These are phyloP conservation scores for Aplosporella prunicola DNA, from an alignment of 2,329 filamentous ascomycete species.

Conservation along the genomic window DNA sequence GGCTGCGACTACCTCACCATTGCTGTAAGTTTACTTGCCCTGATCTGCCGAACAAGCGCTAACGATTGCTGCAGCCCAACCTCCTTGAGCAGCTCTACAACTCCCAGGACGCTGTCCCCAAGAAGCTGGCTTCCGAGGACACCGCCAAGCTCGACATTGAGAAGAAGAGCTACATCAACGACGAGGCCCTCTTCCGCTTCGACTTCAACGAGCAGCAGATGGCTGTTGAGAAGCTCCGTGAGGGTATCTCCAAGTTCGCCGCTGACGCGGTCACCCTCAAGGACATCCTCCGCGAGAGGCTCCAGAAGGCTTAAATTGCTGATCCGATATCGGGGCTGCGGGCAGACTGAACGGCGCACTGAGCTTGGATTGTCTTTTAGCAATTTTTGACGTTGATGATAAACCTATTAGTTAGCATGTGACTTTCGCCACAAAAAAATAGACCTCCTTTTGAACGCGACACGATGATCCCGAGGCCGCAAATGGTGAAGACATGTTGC, in stretches of 20 bases:
- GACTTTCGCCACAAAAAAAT: too few species aligned
- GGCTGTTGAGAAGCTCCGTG: conserved; percentile 97
- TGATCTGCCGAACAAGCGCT: not conserved
- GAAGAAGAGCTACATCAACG: conserved; percentile 84
- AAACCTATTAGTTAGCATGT: not conserved
- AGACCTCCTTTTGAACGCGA: too few species aligned
- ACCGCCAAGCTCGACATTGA: conserved; percentile 63
- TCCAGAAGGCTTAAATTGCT: conserved; percentile 39
- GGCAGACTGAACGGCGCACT: too few species aligned
- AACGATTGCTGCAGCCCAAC: conserved; percentile 52
- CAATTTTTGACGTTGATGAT: conserved; percentile 4
- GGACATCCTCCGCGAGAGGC: conserved; percentile 82
- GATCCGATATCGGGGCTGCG: conserved; percentile 20
- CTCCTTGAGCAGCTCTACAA: conserved; percentile 91
- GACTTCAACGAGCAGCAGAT: conserved; percentile 99
- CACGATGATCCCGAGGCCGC: too few species aligned
- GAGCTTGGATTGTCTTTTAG: too few species aligned
- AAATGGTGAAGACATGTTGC: too few species aligned
- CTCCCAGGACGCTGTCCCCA: conserved; percentile 68
- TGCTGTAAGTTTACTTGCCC: conserved; percentile 51
- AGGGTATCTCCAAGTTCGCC: conserved; percentile 99
- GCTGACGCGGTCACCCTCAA: conserved; percentile 92
- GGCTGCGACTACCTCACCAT: conserved; percentile 99
- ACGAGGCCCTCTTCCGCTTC: conserved; percentile 91
- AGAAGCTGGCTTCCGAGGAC: conserved; percentile 74